These are phyloP conservation scores for Pachyrhizus erosus DNA, from an alignment of 306 rosid genomes.

Conservation along the genomic window DNA sequence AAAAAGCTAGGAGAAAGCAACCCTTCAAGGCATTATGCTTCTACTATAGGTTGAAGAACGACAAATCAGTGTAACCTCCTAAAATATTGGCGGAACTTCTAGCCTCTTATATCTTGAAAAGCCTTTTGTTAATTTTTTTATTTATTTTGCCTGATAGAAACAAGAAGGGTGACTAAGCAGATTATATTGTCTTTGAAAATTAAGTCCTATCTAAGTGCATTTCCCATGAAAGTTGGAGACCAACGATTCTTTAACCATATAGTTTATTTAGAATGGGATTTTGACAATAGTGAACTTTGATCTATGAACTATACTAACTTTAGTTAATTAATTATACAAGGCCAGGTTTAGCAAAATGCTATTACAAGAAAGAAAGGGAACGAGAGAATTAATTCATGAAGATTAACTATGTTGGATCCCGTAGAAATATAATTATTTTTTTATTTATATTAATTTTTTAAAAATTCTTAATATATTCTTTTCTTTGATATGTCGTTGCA, in stretches of 20 bases:
- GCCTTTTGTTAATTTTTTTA: not conserved
- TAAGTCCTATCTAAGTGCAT: conserved; percentile 34
- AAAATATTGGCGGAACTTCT: conserved; percentile 45
- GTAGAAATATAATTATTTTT: not conserved
- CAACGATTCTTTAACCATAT: conserved; percentile 31
- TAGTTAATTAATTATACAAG: not conserved
- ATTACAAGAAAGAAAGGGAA: not conserved
- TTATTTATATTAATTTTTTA: not conserved
- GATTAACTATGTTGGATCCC: not conserved
- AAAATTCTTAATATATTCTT: not conserved
- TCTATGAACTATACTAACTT: not conserved
- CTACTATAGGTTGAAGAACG: not conserved
- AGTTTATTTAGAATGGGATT: conserved; percentile 33
- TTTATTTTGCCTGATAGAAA: conserved; percentile 12
- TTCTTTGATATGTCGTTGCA: not conserved
- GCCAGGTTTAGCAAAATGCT: conserved; percentile 20
- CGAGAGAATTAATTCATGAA: not conserved
- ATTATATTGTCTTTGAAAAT: conserved; percentile 36
- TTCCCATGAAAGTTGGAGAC: conserved; percentile 54
- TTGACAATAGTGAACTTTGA: not conserved
- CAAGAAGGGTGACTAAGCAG: conserved; percentile 48
- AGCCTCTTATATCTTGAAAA: conserved; percentile 22
- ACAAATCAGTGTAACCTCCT: conserved; percentile 38
- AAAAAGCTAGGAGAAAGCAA: conserved; percentile 33
- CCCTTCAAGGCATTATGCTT: conserved; percentile 36